Base-by-base conservation (phyloP, 2,329 filamentous ascomycete genomes). In the Hypoxylon sp. region DNA sequence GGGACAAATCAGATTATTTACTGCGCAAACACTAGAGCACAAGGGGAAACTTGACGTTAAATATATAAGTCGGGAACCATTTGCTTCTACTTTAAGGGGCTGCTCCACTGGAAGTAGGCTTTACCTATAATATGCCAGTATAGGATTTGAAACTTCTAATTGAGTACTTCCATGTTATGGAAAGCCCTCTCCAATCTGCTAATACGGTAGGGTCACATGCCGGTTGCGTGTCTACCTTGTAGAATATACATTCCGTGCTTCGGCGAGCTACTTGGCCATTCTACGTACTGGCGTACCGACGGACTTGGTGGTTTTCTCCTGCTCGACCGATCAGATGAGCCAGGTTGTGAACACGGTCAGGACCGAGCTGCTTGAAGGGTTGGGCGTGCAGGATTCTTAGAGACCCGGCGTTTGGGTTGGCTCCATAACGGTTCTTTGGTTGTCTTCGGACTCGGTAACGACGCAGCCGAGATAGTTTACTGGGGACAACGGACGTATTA, bases 211-310 rank as follows among this genome's bases (percentile, higher is more conserved):
- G 37, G 33, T 37, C 14, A 14, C 33, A 44, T 20, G 6, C 40
- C 37, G 14, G 37, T 1, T 40, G 37, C 37, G n/a, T 40, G 37
- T 13, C n/a, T 40, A 40, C n/a, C 14, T n/a, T 7, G 14, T 7
- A 6, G 13, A 17, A 69, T 73, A 40, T 74, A 69, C 54, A 64
- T 73, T 44, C 69, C 64, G 11, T 59, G 27, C 49, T 72, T 69
- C 1, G 42, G 64, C 3, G 69, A 73, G 59, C 56, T 71, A 2
- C 51, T 73, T 4, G n/a, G 37, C 11, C 71, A 71, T 51, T 66
- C 66, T n/a, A 27, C 77, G 31, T 75, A 79, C 61, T 79, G 77
- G 78, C 75, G 75, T 5, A 74, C 69, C 14, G 77, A 79, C 50
- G 75, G 74, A 3, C 60, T 77, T 11, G 75, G 75, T 6, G 68